Percentiles rank a stretch among this genome's conserved stretches.
phyloP scores from a whole-genome alignment of 148 eudicot genomes.

The Arctostaphylos glauca region DNA sequence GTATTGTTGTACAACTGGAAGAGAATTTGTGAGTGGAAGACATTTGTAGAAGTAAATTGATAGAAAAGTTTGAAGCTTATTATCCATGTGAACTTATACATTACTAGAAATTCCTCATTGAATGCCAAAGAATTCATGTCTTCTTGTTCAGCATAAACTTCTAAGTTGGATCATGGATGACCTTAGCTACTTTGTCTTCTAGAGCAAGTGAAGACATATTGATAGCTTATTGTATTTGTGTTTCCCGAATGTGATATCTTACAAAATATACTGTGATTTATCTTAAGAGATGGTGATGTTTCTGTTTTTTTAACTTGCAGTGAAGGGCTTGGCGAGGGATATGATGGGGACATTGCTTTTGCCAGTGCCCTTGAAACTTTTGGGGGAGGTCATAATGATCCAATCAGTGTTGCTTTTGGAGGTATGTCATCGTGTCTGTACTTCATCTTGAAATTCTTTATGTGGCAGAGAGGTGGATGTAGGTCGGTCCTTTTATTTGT shows the following conservation, averaged over 20 bases:
- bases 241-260: neutral
- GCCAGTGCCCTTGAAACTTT: constrained; percentile 92
- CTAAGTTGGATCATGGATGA: neutral
- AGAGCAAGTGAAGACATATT: neutral
- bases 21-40: neutral
- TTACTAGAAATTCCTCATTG: neutral
- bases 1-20: neutral
- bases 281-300: neutral
- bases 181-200: constrained; percentile 6
- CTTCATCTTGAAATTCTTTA: neutral
- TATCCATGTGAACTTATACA: neutral
- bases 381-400: constrained; percentile 99
- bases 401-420: constrained; percentile 99
- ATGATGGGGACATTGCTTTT: constrained; percentile 98
- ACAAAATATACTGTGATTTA: neutral
- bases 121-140: neutral
- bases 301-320: constrained; percentile 34
- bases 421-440: constrained; percentile 39
- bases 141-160: neutral
- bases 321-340: constrained; percentile 99
- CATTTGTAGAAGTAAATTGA: neutral
- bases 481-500: neutral
- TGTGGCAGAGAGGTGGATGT: neutral
- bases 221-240: neutral
- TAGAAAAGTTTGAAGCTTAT: neutral